These are phyloP conservation scores for Alloascoidea africana DNA, from an alignment of 805 yeast genomes.

Conservation along the genomic window DNA sequence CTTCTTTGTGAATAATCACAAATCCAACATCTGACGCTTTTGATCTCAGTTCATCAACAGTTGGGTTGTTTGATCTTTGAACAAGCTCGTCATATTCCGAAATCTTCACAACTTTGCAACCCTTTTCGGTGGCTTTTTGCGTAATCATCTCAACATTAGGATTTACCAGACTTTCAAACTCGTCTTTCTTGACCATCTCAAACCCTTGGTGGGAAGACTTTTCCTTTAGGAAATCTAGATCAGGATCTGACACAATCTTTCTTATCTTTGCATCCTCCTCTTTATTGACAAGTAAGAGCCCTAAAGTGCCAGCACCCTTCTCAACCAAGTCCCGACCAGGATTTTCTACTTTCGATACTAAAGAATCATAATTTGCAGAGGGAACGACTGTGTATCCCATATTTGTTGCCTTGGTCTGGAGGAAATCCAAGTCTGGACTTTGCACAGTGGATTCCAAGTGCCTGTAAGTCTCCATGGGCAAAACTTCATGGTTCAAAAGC, in stretches of 20 bases:
- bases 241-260: neutral
- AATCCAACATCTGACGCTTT: neutral
- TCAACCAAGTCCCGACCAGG: slow-evolving; percentile 8
- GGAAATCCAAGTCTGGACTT: neutral
- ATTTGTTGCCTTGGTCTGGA: neutral
- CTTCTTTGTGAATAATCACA: neutral
- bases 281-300: no score
- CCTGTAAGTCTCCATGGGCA: slow-evolving; percentile 8
- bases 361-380: neutral
- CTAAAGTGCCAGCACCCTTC: slow-evolving; percentile 9
- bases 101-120: neutral
- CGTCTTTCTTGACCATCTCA: neutral
- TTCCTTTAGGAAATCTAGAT: neutral
- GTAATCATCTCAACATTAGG: neutral
- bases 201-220: neutral
- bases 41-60: slow-evolving; percentile 6
- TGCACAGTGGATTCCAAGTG: slow-evolving; percentile 3
- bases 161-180: neutral
- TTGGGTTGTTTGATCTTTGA: slow-evolving; percentile 8
- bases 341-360: slow-evolving; percentile 5
- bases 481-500: slow-evolving; percentile 7
- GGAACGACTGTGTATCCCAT: neutral
- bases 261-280: no score
- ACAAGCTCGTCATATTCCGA: slow-evolving; percentile 2
- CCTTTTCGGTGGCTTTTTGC: neutral